Base-by-base conservation (phyloP, 768 basidiomycete species). In the Macrolepiota dolichaula region DNA sequence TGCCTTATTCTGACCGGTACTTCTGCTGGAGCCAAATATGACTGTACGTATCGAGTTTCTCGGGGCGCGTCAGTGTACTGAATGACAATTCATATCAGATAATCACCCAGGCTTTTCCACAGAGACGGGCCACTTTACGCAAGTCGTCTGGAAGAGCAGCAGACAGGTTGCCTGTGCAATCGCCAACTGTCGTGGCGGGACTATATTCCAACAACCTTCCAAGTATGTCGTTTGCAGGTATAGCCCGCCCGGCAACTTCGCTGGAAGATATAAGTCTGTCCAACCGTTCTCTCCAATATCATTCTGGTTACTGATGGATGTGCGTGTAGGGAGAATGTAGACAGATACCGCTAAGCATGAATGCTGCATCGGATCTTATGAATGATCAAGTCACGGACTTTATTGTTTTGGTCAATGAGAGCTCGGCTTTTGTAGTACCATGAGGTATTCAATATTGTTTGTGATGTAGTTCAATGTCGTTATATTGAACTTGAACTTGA, bases 71-170 rank as follows among this genome's bases (percentile, higher is more conserved):
- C 29, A 10, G 12, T 13, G 47, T 24, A 27, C 25, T 24, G 19
- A 5, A 27, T 1, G 10, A 12, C 15, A 13, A 27, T 27, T 3
- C 9, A 22, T 13, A 4, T 15, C 51, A 69, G 69, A 70, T 53
- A 68, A 66, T 55, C 35, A 69, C 13, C 70, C 70, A 5, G 65
- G 55, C 24, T 72, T 67, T 40, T 69, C 68, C 36, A 15, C 24
- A 19, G 62, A 9, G 3, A 70, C 70, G 19, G 70, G 70, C 1
- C 70, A 72, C 57, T 72, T 72, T 58, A 70, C 70, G 19, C 70
- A 72, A 55, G 70, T 69, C 4, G 83, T 85, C 4, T 85, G 83
- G 83, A 84, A 83, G 69, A 68, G 68, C 25, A 75, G 75, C 27
- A 78, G 75, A 2, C 70, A 79, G 37, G 74, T 83, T 36, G 81